Evolutionary conservation across 495 filamentous ascomycete genomes (phyloP).

Genomic region (Glonium stellatum): DNA sequence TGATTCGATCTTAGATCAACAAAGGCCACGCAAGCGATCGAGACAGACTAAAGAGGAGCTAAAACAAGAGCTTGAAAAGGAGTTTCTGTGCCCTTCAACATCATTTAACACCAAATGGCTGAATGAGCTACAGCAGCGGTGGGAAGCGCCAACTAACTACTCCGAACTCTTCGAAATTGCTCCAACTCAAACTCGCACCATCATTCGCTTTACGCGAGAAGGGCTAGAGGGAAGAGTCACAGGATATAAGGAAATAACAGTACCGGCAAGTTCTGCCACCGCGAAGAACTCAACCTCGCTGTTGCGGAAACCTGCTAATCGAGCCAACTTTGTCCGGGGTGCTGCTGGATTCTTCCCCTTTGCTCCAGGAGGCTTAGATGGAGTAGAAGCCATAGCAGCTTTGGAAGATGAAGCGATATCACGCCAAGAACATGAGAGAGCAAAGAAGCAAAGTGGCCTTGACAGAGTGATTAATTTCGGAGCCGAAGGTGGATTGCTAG

Average conservation of each 20-base stretch:
- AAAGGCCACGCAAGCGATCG: slow-evolving; percentile 52
- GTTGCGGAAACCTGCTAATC: slow-evolving; percentile 73
- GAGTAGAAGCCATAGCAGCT: slow-evolving; percentile 71
- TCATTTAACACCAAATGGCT: slow-evolving; percentile 77
- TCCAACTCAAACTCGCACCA: slow-evolving; percentile 84
- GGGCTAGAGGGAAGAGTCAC: slow-evolving; percentile 90
- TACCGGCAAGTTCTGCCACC: slow-evolving; percentile 81
- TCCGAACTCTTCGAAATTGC: slow-evolving; percentile 76
- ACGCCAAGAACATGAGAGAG: slow-evolving; percentile 26
- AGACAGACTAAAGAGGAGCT: slow-evolving; percentile 52
- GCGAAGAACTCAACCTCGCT: slow-evolving; percentile 96
- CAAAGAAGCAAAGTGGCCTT: slow-evolving; percentile 44
- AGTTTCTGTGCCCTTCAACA: slow-evolving; percentile 71
- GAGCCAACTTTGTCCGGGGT: slow-evolving; percentile 91
- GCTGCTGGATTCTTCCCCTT: slow-evolving; percentile 95
- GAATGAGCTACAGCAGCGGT: slow-evolving; percentile 81
- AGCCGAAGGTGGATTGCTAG: slow-evolving; percentile 68
- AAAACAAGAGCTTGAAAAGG: slow-evolving; percentile 61
- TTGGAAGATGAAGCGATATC: slow-evolving; percentile 58
- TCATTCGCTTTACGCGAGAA: slow-evolving; percentile 85
- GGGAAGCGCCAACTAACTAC: slow-evolving; percentile 72
- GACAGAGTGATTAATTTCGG: slow-evolving; percentile 78
- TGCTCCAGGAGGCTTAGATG: slow-evolving; percentile 83
- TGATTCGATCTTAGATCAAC: slow-evolving; percentile 24
- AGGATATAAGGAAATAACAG: slow-evolving; percentile 89